These are phyloP conservation scores for Cordyceps farinosa DNA, from an alignment of 2,329 filamentous ascomycete species.

Conservation along the genomic window DNA sequence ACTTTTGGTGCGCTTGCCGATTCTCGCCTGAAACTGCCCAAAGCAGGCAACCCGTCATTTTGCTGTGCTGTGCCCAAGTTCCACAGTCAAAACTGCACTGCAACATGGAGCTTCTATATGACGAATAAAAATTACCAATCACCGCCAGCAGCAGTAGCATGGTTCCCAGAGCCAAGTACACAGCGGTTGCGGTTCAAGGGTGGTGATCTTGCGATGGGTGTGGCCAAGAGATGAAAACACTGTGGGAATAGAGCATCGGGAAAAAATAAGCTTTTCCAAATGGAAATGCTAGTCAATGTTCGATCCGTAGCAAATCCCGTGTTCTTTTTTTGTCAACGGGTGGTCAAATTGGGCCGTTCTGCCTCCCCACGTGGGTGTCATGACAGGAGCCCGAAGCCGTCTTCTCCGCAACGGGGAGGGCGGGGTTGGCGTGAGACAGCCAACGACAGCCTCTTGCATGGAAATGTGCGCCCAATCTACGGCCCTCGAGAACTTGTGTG, in stretches of 20 bases:
- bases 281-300: slow-evolving; percentile 1
- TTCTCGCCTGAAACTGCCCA: slow-evolving; percentile 10
- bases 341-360: slow-evolving; percentile 1
- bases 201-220: too few relatives aligned
- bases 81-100: background rate
- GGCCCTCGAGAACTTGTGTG: background rate
- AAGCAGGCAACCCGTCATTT: slow-evolving; percentile 3
- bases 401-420: background rate
- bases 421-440: background rate
- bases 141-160: too few relatives aligned
- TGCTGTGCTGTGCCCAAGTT: background rate
- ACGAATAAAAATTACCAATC: background rate
- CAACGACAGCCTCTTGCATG: slow-evolving; percentile 3
- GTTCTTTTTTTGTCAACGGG: background rate
- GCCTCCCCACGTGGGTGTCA: slow-evolving; percentile 1
- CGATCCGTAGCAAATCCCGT: slow-evolving; percentile 9
- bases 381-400: background rate
- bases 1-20: background rate
- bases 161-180: too few relatives aligned
- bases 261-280: background rate
- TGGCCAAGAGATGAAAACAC: too few relatives aligned
- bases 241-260: background rate
- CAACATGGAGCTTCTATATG: background rate
- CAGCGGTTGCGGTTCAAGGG: too few relatives aligned
- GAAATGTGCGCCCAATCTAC: background rate